Evolutionary conservation across 768 basidiomycete genomes (phyloP), one percentile per base, ranked within the genome.

Genomic region (Daedalea quercina): DNA sequence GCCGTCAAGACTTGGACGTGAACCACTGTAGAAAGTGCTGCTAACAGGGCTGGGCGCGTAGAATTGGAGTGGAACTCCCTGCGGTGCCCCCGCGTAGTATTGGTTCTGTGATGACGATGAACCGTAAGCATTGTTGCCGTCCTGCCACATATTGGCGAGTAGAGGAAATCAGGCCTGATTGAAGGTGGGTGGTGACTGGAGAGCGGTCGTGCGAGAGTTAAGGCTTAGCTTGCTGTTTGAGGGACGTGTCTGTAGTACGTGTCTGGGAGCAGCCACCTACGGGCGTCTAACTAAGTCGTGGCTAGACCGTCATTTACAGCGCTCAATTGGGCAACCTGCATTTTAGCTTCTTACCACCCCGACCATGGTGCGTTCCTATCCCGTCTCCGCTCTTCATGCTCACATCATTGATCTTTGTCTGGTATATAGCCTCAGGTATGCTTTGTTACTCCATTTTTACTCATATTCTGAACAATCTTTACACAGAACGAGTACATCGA

Each of bases 401-500:
- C 2, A 42, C 20, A 9, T 33, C 11, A 19, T 42, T 55, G 11
- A 55, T 42, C 31, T 50, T 40, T 8, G 15, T 24, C 19, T 35
- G 17, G 28, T 28, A 8, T 55, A 57, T 54, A 88, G 85, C 85
- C 85, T 64, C 85, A 87, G 81, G 85, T 86, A 74, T 55, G 51
- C 24, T 7, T 49, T 7, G 2, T 26, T 23, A 1, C 1, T 19
- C 2, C 6, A 9, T 12, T n/a, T 22, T 17, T 33, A n/a, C 48
- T 3, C 22, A 22, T 9, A 12, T 49, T 50, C 19, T 20, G 9
- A 9, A 11, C 7, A 6, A 37, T 40, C 8, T 9, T 37, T 13
- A 9, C 20, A 52, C 58, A 99, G 91, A 98, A 98, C 78, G 94
- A 97, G 69, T 97, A 98, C 70, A 98, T 99, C 70, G 95, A 98